phyloP scores from a whole-genome alignment of 108 stramenopile genomes.

The Stephanodiscus triporus region DNA sequence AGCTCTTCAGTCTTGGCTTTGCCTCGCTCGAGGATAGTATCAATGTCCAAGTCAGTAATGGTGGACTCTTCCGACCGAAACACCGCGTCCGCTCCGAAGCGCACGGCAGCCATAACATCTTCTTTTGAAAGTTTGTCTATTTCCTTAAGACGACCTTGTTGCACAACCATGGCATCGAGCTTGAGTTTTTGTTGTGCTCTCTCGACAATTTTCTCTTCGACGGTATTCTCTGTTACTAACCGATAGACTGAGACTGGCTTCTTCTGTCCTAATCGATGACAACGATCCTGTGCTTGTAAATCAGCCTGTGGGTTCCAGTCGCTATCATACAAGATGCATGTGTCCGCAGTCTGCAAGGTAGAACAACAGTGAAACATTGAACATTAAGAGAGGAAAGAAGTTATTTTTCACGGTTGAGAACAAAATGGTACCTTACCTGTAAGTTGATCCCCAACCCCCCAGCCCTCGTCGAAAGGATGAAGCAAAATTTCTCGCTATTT shows the following conservation, averaged over 20 bases:
- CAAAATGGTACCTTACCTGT: conserved; percentile 42
- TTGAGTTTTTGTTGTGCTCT: conserved; percentile 99
- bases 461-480: conserved; percentile 91
- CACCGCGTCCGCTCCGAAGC: conserved; percentile 98
- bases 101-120: conserved; percentile 87
- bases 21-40: conserved; percentile 85
- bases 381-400: background rate
- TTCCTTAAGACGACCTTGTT: conserved; percentile 78
- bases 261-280: conserved; percentile 95
- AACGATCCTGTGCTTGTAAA: conserved; percentile 97
- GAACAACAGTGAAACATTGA: background rate
- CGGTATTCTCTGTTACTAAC: conserved; percentile 96
- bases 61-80: conserved; percentile 91
- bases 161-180: conserved; percentile 98
- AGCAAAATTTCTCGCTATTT: conserved; percentile 86
- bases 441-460: conserved; percentile 95
- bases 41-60: conserved; percentile 93
- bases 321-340: conserved; percentile 87
- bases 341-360: conserved; percentile 75
- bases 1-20: conserved; percentile 90
- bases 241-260: conserved; percentile 96
- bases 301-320: conserved; percentile 99
- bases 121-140: conserved; percentile 78
- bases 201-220: conserved; percentile 99
- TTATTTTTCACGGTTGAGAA: background rate